phyloP scores from a whole-genome alignment of 2,329 filamentous ascomycete genomes.

The Aspergillus sojae region DNA sequence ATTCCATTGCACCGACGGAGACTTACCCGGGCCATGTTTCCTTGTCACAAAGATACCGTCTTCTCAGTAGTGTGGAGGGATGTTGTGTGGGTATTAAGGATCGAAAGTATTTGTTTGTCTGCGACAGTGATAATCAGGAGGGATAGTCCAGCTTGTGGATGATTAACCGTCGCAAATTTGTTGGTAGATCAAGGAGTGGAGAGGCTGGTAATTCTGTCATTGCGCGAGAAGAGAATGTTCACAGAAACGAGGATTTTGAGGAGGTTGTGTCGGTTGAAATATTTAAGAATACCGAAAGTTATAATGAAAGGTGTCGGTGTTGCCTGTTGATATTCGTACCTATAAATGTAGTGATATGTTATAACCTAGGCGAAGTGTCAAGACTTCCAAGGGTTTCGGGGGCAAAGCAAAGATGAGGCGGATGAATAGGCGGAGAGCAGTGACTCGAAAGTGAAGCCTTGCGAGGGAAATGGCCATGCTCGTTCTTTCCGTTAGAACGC shows the following conservation, averaged over 20 bases:
- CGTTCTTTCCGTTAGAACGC: not conserved
- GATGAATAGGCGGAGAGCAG: not conserved
- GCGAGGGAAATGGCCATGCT: too few species aligned
- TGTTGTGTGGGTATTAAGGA: not conserved
- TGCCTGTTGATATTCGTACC: too few species aligned
- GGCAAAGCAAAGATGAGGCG: too few species aligned
- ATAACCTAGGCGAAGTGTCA: too few species aligned
- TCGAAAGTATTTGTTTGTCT: not conserved
- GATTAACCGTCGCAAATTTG: not conserved
- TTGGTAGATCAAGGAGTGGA: not conserved
- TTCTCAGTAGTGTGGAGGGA: not conserved
- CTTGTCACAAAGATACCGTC: not conserved
- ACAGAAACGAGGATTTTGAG: not conserved
- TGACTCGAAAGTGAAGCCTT: not conserved
- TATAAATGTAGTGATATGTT: too few species aligned
- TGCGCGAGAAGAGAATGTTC: not conserved
- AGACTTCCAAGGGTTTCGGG: too few species aligned
- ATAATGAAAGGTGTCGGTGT: not conserved
- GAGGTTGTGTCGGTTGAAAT: not conserved
- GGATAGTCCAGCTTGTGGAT: not conserved
- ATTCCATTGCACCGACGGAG: not conserved
- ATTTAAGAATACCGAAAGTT: not conserved
- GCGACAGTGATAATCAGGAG: not conserved
- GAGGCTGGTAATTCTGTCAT: not conserved
- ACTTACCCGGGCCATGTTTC: not conserved